Percentiles rank a stretch among this genome's conserved stretches.
These are phyloP conservation scores for Vitis hybrid DNA, from an alignment of 177 flowering plant genomes.

Conservation along the genomic window DNA sequence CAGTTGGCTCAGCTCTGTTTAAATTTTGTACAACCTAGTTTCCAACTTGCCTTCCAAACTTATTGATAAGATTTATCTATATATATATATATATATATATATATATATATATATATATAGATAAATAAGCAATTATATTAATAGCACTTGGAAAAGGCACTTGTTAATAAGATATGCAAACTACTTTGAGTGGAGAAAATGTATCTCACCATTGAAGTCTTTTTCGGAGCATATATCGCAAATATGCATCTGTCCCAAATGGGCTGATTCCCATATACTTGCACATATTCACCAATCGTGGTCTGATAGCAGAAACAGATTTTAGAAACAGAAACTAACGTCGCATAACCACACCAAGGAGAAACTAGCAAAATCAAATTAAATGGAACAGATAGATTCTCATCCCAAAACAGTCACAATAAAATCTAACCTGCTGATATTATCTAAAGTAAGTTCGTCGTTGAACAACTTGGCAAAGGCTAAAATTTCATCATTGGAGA, in stretches of 20 bases:
- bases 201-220: constrained; percentile 59
- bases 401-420: background rate
- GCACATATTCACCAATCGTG: constrained; percentile 90
- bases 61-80: no score
- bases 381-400: background rate
- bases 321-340: background rate
- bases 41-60: no score
- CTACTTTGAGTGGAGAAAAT: background rate
- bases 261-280: constrained; percentile 93
- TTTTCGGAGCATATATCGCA: constrained; percentile 85
- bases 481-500: constrained; percentile 87
- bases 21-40: no score
- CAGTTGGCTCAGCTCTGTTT: no score
- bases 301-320: constrained; percentile 41
- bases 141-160: no score
- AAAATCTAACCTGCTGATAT: constrained; percentile 76
- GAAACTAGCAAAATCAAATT: background rate
- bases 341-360: background rate
- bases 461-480: constrained; percentile 96
- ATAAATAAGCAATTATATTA: no score
- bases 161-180: background rate
- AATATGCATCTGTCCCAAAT: constrained; percentile 79
- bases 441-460: constrained; percentile 93
- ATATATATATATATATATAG: no score
- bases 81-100: no score